A percentile compares a stretch with the other conserved stretches of the same genome.
These are phyloP conservation scores for Mediolabrus comicus DNA, from an alignment of 108 stramenopile genomes.

Conservation along the genomic window DNA sequence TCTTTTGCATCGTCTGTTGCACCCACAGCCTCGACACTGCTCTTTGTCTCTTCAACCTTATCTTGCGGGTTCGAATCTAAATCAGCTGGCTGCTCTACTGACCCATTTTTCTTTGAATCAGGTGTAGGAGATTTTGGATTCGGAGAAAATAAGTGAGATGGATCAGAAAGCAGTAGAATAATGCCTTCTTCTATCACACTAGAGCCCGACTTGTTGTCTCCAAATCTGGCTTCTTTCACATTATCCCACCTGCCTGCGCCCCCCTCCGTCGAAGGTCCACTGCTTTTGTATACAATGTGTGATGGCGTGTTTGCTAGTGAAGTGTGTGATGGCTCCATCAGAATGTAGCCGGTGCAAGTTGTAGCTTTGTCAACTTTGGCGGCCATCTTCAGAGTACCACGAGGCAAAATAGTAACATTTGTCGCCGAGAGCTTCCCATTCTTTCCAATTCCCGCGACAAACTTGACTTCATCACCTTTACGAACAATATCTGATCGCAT, in stretches of 20 bases:
- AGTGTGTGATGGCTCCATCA: slow-evolving; percentile 79
- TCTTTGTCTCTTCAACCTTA: neutral
- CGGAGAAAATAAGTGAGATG: slow-evolving; percentile 54
- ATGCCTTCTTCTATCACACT: slow-evolving; percentile 55
- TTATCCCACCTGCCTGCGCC: slow-evolving; percentile 58
- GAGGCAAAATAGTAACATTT: slow-evolving; percentile 55
- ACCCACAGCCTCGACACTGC: neutral
- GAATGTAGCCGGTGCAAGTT: slow-evolving; percentile 61
- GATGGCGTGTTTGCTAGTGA: slow-evolving; percentile 49
- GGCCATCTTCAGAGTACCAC: slow-evolving; percentile 57
- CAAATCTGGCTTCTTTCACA: slow-evolving; percentile 37
- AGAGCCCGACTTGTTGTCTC: slow-evolving; percentile 10
- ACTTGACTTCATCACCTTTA: slow-evolving; percentile 80
- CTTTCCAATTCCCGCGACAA: slow-evolving; percentile 56
- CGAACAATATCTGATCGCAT: slow-evolving; percentile 3
- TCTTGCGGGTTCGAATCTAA: too few relatives aligned
- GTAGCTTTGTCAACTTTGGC: slow-evolving; percentile 48
- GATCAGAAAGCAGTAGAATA: slow-evolving; percentile 70
- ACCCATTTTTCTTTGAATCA: neutral
- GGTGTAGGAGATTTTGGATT: neutral
- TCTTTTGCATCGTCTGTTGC: slow-evolving; percentile 4
- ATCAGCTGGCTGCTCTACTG: neutral
- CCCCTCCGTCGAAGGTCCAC: slow-evolving; percentile 18
- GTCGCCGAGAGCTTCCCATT: slow-evolving; percentile 68
- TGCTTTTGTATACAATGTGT: slow-evolving; percentile 10